A percentile compares a stretch with the other conserved stretches of the same genome.
Evolutionary conservation across 306 rosid genomes (phyloP).

Genomic region (Sophora flavescens): DNA sequence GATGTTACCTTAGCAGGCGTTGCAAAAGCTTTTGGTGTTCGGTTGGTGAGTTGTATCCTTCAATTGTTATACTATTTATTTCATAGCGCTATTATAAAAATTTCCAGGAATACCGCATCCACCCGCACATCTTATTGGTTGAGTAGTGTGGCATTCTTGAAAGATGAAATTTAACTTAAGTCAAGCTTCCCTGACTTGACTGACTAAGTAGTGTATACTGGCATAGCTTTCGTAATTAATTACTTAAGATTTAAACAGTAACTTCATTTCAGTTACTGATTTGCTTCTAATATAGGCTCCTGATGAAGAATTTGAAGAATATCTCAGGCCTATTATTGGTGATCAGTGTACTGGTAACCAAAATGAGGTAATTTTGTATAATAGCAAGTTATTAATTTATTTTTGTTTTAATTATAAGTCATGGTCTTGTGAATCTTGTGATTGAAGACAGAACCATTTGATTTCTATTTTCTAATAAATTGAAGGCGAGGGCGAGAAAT

Average conservation of each 20-base stretch:
- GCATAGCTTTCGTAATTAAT: slow-evolving; percentile 14
- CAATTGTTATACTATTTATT: slow-evolving; percentile 12
- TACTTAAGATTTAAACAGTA: slow-evolving; percentile 41
- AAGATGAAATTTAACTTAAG: slow-evolving; percentile 17
- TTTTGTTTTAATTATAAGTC: neutral
- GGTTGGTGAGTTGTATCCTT: slow-evolving; percentile 72
- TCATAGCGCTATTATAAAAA: neutral
- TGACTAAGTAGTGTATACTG: slow-evolving; percentile 14
- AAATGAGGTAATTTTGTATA: slow-evolving; percentile 70
- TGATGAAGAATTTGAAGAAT: slow-evolving; percentile 96
- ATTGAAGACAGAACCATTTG: slow-evolving; percentile 10
- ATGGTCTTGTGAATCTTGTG: neutral
- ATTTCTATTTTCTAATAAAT: slow-evolving; percentile 24
- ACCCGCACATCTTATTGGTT: slow-evolving; percentile 24
- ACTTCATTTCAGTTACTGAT: slow-evolving; percentile 25
- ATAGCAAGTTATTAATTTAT: neutral
- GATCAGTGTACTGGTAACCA: slow-evolving; percentile 81
- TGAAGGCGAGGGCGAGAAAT: slow-evolving; percentile 15
- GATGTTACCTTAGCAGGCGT: slow-evolving; percentile 90
- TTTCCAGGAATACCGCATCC: slow-evolving; percentile 32
- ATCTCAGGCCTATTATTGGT: slow-evolving; percentile 83
- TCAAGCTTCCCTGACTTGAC: slow-evolving; percentile 37
- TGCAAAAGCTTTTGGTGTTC: slow-evolving; percentile 95
- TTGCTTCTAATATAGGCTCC: slow-evolving; percentile 75
- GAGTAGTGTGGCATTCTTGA: slow-evolving; percentile 20